A percentile compares a stretch with the other conserved stretches of the same genome.
These are phyloP conservation scores for Dryas drummondii DNA, from an alignment of 306 rosid genomes.

Conservation along the genomic window DNA sequence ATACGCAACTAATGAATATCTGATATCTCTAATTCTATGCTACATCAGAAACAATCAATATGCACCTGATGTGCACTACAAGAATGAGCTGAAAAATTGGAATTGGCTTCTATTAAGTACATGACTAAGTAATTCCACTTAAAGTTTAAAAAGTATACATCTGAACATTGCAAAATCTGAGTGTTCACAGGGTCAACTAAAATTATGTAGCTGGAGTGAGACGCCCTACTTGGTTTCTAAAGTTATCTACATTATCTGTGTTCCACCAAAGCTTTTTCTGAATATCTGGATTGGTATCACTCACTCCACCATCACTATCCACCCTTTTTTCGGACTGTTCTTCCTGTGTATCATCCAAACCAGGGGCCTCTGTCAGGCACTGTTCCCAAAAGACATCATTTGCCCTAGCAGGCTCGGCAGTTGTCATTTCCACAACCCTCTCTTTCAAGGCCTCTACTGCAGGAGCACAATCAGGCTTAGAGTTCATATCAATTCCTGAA, in stretches of 20 bases:
- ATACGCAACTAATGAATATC: slow-evolving; percentile 2
- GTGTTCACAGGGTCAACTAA: not conserved
- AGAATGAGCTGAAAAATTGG: slow-evolving; percentile 16
- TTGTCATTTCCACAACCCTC: not conserved
- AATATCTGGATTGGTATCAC: slow-evolving; percentile 4
- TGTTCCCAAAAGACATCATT: slow-evolving; percentile 46
- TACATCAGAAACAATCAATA: slow-evolving; percentile 6
- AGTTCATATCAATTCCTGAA: slow-evolving; percentile 33
- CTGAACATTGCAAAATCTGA: not conserved
- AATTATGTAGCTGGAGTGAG: slow-evolving; percentile 36
- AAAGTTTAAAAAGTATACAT: slow-evolving; percentile 1
- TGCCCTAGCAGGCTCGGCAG: slow-evolving; percentile 7
- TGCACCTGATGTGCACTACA: slow-evolving; percentile 10
- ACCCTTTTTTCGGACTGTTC: slow-evolving; percentile 7
- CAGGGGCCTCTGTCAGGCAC: slow-evolving; percentile 41
- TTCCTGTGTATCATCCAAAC: slow-evolving; percentile 16
- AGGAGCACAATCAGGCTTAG: slow-evolving; percentile 17
- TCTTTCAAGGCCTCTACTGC: slow-evolving; percentile 9
- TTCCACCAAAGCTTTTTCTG: slow-evolving; percentile 28
- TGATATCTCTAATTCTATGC: not conserved
- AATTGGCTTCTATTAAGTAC: slow-evolving; percentile 16
- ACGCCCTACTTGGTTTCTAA: slow-evolving; percentile 31
- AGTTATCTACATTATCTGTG: slow-evolving; percentile 20
- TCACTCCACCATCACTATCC: slow-evolving; percentile 12
- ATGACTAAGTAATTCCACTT: not conserved